Conservation (phyloP, 164 flowering plant genomes). For the Akebia trifoliata region DNA sequence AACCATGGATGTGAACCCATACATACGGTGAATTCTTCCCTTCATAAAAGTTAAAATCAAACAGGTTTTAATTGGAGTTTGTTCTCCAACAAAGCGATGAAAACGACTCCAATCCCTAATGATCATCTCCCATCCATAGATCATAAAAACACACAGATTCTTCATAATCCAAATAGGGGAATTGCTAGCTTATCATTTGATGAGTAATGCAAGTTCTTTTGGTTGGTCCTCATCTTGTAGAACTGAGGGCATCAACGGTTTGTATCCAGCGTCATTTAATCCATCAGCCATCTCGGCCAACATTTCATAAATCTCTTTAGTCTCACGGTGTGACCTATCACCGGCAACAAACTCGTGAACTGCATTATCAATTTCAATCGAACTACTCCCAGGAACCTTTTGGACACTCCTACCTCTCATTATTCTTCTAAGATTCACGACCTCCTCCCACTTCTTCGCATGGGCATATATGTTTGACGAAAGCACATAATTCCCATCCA, state of each 20-base stretch:
- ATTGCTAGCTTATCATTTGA: slow-evolving; percentile 44
- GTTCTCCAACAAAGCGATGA: slow-evolving; percentile 31
- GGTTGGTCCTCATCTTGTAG: slow-evolving; percentile 25
- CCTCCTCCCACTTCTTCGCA: slow-evolving; percentile 29
- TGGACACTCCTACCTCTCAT: slow-evolving; percentile 25
- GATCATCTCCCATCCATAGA: slow-evolving; percentile 22
- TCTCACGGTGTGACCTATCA: slow-evolving; percentile 27
- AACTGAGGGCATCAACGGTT: slow-evolving; percentile 18
- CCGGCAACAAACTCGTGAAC: slow-evolving; percentile 32
- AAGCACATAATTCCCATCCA: slow-evolving; percentile 32
- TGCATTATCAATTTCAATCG: slow-evolving; percentile 26
- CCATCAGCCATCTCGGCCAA: slow-evolving; percentile 22
- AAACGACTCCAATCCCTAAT: slow-evolving; percentile 34
- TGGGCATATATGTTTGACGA: slow-evolving; percentile 32
- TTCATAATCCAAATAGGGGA: slow-evolving; percentile 28
- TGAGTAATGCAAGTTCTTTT: slow-evolving; percentile 20
- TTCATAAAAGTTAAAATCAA: too few species aligned
- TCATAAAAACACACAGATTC: slow-evolving; percentile 30
- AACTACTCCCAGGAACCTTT: slow-evolving; percentile 35
- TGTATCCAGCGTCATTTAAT: slow-evolving; percentile 13
- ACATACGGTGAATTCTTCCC: too few species aligned
- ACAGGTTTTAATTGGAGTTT: too few species aligned
- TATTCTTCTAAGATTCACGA: slow-evolving; percentile 24
- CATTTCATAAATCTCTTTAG: slow-evolving; percentile 24
- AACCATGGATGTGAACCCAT: too few species aligned